A percentile compares a stretch with the other conserved stretches of the same genome.
Conservation (phyloP, 2,329 filamentous ascomycete species). For the Colletotrichum falcatum region DNA sequence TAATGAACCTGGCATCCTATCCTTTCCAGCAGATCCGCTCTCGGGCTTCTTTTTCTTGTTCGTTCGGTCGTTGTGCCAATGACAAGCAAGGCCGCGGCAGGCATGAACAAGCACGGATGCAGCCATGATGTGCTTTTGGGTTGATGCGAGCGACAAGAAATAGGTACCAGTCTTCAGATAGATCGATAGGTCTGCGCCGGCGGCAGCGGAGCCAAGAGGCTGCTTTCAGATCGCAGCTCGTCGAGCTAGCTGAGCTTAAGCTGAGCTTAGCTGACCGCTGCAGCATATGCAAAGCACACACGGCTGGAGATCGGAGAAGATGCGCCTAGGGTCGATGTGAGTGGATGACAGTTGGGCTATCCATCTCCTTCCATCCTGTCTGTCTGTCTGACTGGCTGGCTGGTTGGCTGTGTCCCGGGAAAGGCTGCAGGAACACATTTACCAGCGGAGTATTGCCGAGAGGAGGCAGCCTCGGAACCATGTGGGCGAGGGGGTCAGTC, state of each 20-base stretch:
- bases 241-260: slow-evolving; percentile 27
- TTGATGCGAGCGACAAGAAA: slow-evolving; percentile 7
- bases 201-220: slow-evolving; percentile 13
- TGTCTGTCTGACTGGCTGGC: slow-evolving; percentile 19
- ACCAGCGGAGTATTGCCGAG: slow-evolving; percentile 37
- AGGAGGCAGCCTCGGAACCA: slow-evolving; percentile 35
- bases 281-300: slow-evolving; percentile 23
- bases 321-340: slow-evolving; percentile 1
- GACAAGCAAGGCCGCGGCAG: slow-evolving; percentile 24
- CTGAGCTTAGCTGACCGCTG: slow-evolving; percentile 9
- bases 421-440: slow-evolving; percentile 30
- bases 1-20: slow-evolving; percentile 42
- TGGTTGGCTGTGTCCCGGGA: slow-evolving; percentile 24
- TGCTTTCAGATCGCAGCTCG: slow-evolving; percentile 21
- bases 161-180: slow-evolving; percentile 33
- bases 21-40: slow-evolving; percentile 43
- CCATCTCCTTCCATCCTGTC: slow-evolving; percentile 15
- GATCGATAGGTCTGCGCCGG: slow-evolving; percentile 15
- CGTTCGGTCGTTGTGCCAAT: slow-evolving; percentile 28
- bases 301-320: slow-evolving; percentile 27
- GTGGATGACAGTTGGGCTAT: slow-evolving; percentile 11
- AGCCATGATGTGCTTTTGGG: slow-evolving; percentile 17
- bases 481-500: slow-evolving; percentile 36
- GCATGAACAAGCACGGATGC: slow-evolving; percentile 38
- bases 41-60: slow-evolving; percentile 39